These are phyloP conservation scores for Eremothecium sinecaudum DNA, from an alignment of 1,139 yeast species.

Conservation along the genomic window DNA sequence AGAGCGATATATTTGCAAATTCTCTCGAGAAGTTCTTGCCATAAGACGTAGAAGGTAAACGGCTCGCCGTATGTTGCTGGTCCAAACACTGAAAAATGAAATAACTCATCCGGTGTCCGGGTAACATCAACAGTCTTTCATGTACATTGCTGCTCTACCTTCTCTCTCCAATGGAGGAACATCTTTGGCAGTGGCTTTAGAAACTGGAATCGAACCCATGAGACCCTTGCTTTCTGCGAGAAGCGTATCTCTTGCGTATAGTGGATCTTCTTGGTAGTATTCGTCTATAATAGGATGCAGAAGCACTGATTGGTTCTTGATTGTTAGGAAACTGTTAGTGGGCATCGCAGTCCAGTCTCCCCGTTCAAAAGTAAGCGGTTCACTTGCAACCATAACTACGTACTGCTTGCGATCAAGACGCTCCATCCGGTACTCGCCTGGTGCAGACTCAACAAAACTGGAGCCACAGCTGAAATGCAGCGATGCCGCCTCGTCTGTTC, in stretches of 20 bases:
- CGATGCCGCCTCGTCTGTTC: constrained; percentile 92
- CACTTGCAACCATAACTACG: constrained; percentile 93
- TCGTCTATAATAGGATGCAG: constrained; percentile 89
- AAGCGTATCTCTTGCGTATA: constrained; percentile 59
- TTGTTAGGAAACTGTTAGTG: constrained; percentile 77
- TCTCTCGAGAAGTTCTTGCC: no score
- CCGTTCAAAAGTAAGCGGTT: constrained; percentile 90
- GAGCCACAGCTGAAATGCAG: constrained; percentile 92
- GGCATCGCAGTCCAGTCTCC: constrained; percentile 98
- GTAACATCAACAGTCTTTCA: no score
- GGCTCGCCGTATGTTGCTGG: no score
- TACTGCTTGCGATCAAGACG: constrained; percentile 85
- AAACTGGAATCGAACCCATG: constrained; percentile 64
- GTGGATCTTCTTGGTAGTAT: constrained; percentile 66
- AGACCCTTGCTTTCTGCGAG: constrained; percentile 87
- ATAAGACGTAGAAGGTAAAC: no score
- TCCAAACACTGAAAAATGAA: no score
- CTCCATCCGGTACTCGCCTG: constrained; percentile 90
- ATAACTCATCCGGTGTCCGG: no score
- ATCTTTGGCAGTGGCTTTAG: constrained; percentile 41
- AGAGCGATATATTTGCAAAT: no score
- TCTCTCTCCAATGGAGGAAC: constrained; percentile 85
- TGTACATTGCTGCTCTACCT: no score
- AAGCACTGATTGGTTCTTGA: constrained; percentile 75
- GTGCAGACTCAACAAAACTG: constrained; percentile 77